Percentiles rank a stretch among this genome's conserved stretches.
phyloP scores from a whole-genome alignment of 768 basidiomycete species.

The Auricularia auricula-judae region DNA sequence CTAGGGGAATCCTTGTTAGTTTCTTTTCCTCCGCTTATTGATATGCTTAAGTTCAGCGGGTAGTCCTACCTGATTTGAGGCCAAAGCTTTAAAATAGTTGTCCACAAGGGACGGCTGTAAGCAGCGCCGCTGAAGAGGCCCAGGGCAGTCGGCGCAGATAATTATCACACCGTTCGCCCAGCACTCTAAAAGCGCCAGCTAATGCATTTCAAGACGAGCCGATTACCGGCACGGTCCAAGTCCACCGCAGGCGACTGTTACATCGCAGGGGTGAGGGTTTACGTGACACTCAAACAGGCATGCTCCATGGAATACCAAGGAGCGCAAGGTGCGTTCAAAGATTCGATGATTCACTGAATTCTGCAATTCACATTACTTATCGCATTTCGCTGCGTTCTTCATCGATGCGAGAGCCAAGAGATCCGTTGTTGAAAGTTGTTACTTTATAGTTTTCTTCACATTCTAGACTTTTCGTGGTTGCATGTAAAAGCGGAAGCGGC shows the following conservation, averaged over 20 bases:
- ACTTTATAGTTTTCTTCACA: conserved; percentile 14
- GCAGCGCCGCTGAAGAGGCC: conserved; percentile 19
- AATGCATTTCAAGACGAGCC: conserved; percentile 37
- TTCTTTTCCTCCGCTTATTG: conserved; percentile 87
- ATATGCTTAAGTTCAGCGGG: conserved; percentile 84
- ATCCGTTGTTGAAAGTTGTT: conserved; percentile 50
- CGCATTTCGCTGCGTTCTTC: conserved; percentile 58
- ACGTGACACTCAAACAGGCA: conserved; percentile 68
- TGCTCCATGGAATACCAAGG: conserved; percentile 65
- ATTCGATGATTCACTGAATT: conserved; percentile 76
- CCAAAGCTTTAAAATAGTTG: conserved; percentile 27
- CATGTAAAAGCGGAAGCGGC: conserved; percentile 17
- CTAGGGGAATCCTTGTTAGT: conserved; percentile 85
- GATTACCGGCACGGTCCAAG: conserved; percentile 14
- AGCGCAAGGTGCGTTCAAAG: conserved; percentile 75
- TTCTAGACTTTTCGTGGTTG: not conserved
- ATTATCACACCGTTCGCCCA: conserved; percentile 38
- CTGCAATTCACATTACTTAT: conserved; percentile 79
- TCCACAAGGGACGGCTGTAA: conserved; percentile 13
- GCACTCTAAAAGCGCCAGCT: conserved; percentile 23
- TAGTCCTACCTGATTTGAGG: conserved; percentile 78
- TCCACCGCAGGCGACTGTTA: conserved; percentile 8
- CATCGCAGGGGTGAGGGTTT: conserved; percentile 33
- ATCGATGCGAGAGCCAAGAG: conserved; percentile 73
- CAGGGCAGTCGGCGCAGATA: conserved; percentile 30